Evolutionary conservation across 345 rosid genomes (phyloP).

Genomic region (Ricinus communis): DNA sequence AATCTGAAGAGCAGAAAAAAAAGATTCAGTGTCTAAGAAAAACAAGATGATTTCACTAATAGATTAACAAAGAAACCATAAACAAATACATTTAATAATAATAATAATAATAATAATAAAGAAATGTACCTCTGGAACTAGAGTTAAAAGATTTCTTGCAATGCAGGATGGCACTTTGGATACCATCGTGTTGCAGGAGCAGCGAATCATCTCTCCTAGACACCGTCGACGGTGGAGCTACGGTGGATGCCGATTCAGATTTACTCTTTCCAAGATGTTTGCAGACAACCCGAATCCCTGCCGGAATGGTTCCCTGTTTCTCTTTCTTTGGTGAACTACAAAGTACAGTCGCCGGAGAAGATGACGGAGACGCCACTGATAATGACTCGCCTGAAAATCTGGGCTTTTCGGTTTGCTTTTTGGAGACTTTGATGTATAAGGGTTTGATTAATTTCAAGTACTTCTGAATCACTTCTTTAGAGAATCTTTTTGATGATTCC

Average conservation of each 20-base stretch:
- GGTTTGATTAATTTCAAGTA: constrained; percentile 33
- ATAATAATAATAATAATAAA: no score
- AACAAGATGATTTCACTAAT: not conserved
- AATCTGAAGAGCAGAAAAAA: constrained; percentile 17
- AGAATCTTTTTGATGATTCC: constrained; percentile 23
- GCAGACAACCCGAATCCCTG: constrained; percentile 29
- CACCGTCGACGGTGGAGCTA: not conserved
- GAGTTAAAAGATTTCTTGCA: constrained; percentile 36
- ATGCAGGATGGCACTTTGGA: constrained; percentile 35
- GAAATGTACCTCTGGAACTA: constrained; percentile 19
- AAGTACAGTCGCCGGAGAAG: constrained; percentile 41
- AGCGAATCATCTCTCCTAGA: constrained; percentile 27
- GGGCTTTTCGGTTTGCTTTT: constrained; percentile 35
- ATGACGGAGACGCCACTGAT: constrained; percentile 34
- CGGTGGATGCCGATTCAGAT: constrained; percentile 11
- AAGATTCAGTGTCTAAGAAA: not conserved
- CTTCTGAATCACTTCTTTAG: constrained; percentile 25
- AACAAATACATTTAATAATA: not conserved
- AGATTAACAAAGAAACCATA: not conserved
- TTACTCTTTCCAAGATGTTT: constrained; percentile 38
- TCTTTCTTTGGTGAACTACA: constrained; percentile 27
- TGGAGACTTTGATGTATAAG: constrained; percentile 32
- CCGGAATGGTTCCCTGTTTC: constrained; percentile 20
- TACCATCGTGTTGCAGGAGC: constrained; percentile 29
- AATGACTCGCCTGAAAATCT: constrained; percentile 27